Evolutionary conservation across 2,329 filamentous ascomycete genomes (phyloP), one percentile per base, ranked within the genome.

Genomic region (Pseudogymnoascus sp.): DNA sequence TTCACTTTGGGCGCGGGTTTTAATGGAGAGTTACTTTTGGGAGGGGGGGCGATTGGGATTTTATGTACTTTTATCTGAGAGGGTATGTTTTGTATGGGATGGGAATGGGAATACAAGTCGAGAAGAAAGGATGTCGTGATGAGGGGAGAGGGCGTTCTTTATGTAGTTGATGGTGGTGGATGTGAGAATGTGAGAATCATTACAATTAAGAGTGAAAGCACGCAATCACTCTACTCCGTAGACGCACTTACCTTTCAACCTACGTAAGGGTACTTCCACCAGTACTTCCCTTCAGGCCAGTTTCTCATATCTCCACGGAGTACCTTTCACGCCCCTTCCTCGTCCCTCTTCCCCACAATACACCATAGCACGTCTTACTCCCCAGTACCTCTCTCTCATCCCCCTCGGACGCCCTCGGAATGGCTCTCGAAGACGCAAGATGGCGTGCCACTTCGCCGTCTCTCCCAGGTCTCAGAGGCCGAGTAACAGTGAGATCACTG

Each of bases 341-440:
- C 48, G 25, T 31, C 25, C 48, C 48, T 54, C 25, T 54, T 54
- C 48, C 48, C 48, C 48, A 54, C 48, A 54, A 54, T 16, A 54
- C 25, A 54, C 48, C 48, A 54, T 31, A 54, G 25, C 48, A 54
- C 48, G 48, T 54, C 48, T 54, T 54, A 54, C 16, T 31, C n/a
- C 14, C 14, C 45, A 28, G 23, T 28, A 54, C 23, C 23, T 54
- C 41, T 21, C n/a, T 41, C 39, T 13, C 19, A 14, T 16, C 14
- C 25, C 48, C 25, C 48, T 54, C 48, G 48, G 48, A 54, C 48
- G 14, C 48, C 48, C 48, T 54, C 48, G 48, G 48, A 54, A 54
- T 54, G 48, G 48, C 48, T 7, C 48, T 54, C 7, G 48, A 54
- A 54, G 48, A 31, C 48, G 48, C 48, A 4, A 54, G 31, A 25